These are phyloP conservation scores for Sambucus nigra DNA, from an alignment of 129 eudicot species.

Conservation along the genomic window DNA sequence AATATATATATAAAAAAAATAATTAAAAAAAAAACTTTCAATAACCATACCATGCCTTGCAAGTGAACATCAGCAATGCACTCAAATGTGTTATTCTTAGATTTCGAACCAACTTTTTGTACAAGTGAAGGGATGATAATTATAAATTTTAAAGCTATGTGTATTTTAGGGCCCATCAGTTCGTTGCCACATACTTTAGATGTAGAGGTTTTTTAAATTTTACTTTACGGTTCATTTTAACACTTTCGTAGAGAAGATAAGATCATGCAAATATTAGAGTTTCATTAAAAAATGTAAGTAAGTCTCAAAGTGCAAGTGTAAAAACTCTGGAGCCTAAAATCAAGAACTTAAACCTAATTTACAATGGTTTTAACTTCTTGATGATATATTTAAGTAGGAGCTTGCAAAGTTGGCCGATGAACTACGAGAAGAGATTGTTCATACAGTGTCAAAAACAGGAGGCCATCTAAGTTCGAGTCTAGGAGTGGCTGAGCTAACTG, in stretches of 20 bases:
- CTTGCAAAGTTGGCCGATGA: slow-evolving; percentile 43
- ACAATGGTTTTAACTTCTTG: not conserved
- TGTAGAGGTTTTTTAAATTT: not conserved
- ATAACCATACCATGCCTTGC: not conserved
- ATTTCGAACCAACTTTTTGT: not conserved
- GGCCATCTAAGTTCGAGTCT: slow-evolving; percentile 73
- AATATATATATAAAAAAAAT: not conserved
- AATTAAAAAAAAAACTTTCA: not conserved
- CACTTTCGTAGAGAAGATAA: too few relatives aligned
- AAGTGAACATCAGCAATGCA: not conserved
- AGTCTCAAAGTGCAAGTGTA: too few relatives aligned
- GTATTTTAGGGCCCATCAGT: not conserved
- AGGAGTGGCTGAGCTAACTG: slow-evolving; percentile 60
- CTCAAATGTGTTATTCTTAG: not conserved
- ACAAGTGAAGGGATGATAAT: not conserved
- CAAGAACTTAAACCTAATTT: not conserved
- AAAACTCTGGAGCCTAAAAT: not conserved
- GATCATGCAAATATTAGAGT: too few relatives aligned
- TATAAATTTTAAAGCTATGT: not conserved
- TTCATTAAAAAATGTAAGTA: too few relatives aligned
- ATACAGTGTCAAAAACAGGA: slow-evolving; percentile 49
- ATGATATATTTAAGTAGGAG: slow-evolving; percentile 19
- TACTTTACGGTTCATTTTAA: not conserved
- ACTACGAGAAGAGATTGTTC: slow-evolving; percentile 49
- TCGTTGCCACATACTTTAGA: not conserved